Conservation (phyloP, 2,329 filamentous ascomycete genomes). For the Trichophyton equinum region DNA sequence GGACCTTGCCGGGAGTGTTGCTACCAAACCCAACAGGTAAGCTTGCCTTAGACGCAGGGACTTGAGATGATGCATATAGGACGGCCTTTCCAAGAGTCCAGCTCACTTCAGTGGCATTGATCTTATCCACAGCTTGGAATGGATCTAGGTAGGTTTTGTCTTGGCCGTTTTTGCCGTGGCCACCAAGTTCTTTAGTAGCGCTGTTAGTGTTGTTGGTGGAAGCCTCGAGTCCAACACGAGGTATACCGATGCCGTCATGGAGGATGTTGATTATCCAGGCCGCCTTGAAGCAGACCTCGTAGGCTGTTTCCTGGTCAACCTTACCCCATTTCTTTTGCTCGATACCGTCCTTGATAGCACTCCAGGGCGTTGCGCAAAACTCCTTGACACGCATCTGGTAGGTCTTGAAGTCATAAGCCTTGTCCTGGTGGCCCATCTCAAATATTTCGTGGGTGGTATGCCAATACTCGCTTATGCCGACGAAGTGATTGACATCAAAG, state of each 20-base stretch:
- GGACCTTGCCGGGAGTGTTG: constrained; percentile 54
- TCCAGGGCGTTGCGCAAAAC: constrained; percentile 79
- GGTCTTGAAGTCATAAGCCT: constrained; percentile 76
- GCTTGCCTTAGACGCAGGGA: constrained; percentile 51
- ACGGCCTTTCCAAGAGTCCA: constrained; percentile 98
- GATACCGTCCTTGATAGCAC: constrained; percentile 56
- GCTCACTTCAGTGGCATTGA: constrained; percentile 81
- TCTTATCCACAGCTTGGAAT: constrained; percentile 87
- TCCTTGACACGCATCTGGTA: constrained; percentile 76
- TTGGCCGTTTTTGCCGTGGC: constrained; percentile 45
- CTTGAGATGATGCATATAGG: constrained; percentile 80
- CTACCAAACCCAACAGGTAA: constrained; percentile 86
- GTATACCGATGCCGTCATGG: constrained; percentile 90
- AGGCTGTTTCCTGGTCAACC: constrained; percentile 58
- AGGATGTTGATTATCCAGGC: constrained; percentile 96
- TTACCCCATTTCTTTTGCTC: constrained; percentile 57
- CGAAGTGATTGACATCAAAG: constrained; percentile 93
- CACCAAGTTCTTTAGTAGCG: constrained; percentile 56
- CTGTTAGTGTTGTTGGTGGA: constrained; percentile 47
- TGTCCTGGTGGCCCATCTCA: constrained; percentile 58
- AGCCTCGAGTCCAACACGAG: constrained; percentile 66
- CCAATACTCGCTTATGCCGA: constrained; percentile 97
- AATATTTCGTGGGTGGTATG: constrained; percentile 96
- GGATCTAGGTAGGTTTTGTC: constrained; percentile 66
- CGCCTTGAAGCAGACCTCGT: constrained; percentile 92